These are phyloP conservation scores for Leccinum truebloodii DNA, from an alignment of 768 basidiomycete species.

Conservation along the genomic window DNA sequence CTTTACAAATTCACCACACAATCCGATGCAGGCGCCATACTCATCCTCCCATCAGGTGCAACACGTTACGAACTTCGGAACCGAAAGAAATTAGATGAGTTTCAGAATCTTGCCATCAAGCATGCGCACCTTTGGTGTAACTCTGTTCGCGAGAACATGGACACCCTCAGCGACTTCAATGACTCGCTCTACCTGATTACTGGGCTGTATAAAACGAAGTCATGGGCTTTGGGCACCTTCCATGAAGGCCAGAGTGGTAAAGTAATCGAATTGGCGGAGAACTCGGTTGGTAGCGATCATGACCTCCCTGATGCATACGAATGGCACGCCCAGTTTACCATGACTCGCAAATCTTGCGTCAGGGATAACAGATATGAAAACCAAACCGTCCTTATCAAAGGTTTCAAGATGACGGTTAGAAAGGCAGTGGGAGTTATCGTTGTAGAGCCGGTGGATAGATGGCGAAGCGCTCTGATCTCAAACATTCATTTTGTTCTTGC, in stretches of 20 bases:
- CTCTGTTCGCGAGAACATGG: not conserved
- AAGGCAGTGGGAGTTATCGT: not conserved
- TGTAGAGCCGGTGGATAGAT: not conserved
- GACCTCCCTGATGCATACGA: not conserved
- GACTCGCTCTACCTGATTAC: constrained; percentile 11
- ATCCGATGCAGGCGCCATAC: constrained; percentile 1
- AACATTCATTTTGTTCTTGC: not conserved
- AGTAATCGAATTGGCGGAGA: not conserved
- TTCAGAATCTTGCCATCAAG: not conserved
- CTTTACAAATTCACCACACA: constrained; percentile 1
- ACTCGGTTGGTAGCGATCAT: not conserved
- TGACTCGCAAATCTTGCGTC: not conserved
- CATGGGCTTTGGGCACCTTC: constrained; percentile 6
- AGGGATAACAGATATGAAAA: not conserved
- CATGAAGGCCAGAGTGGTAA: not conserved
- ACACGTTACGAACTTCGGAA: not conserved
- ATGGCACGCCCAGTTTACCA: not conserved
- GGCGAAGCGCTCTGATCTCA: not conserved
- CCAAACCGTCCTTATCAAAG: constrained; percentile 14
- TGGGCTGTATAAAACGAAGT: constrained; percentile 1
- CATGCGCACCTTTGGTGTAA: constrained; percentile 1
- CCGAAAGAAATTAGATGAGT: not conserved
- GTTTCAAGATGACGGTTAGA: constrained; percentile 12
- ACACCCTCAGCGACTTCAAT: too few species aligned
- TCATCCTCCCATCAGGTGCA: constrained; percentile 10